Evolutionary conservation across 108 stramenopile genomes (phyloP).

Genomic region (Halocafeteria seosinensis): DNA sequence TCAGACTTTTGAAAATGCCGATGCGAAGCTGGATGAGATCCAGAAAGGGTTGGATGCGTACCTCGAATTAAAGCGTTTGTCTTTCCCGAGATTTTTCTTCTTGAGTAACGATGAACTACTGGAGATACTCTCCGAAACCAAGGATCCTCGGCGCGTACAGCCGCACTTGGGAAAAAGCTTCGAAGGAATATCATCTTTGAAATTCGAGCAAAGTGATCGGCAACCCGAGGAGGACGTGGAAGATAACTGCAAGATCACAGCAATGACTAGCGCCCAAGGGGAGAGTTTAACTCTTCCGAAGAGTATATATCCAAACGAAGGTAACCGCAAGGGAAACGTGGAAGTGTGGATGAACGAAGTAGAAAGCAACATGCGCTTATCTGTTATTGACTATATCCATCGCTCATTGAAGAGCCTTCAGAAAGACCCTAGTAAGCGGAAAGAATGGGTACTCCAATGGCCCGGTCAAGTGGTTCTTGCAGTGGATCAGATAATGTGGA

Average conservation of each 20-base stretch:
- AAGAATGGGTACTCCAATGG: slow-evolving; percentile 42
- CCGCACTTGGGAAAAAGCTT: slow-evolving; percentile 49
- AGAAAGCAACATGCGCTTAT: slow-evolving; percentile 34
- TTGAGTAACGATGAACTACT: slow-evolving; percentile 44
- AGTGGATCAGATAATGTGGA: slow-evolving; percentile 40
- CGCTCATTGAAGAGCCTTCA: background rate
- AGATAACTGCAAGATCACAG: slow-evolving; percentile 17
- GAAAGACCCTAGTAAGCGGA: slow-evolving; percentile 24
- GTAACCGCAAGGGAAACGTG: slow-evolving; percentile 35
- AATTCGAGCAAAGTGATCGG: slow-evolving; percentile 10
- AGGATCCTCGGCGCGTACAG: slow-evolving; percentile 48
- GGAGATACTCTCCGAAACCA: slow-evolving; percentile 49
- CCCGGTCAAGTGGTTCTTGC: slow-evolving; percentile 46
- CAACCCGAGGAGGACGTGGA: slow-evolving; percentile 20
- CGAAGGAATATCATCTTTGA: slow-evolving; percentile 36
- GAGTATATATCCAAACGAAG: slow-evolving; percentile 20
- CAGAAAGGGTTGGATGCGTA: slow-evolving; percentile 43
- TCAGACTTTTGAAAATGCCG: slow-evolving; percentile 22
- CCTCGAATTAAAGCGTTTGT: slow-evolving; percentile 49
- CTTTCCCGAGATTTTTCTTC: slow-evolving; percentile 52
- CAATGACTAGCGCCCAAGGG: slow-evolving; percentile 32
- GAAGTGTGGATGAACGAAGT: slow-evolving; percentile 48
- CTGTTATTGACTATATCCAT: slow-evolving; percentile 9
- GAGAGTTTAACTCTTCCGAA: slow-evolving; percentile 23
- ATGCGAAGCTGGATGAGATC: slow-evolving; percentile 36